A percentile compares a stretch with the other conserved stretches of the same genome.
Evolutionary conservation across 768 basidiomycete genomes (phyloP).

Genomic region (Paxillus ammoniavirescens): DNA sequence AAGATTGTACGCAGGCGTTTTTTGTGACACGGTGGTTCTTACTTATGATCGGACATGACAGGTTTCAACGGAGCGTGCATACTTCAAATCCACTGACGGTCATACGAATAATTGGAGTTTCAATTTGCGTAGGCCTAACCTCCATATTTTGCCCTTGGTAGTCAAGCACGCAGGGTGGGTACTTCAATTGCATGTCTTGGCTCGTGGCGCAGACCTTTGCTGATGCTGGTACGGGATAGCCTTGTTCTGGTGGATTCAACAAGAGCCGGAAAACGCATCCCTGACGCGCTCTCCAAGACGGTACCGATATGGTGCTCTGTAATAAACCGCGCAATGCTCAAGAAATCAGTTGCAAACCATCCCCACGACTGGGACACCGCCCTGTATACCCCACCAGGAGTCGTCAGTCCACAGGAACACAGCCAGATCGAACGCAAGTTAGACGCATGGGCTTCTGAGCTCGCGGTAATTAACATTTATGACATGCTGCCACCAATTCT

Average conservation of each 20-base stretch:
- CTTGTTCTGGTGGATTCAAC: constrained; percentile 91
- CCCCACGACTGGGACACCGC: constrained; percentile 48
- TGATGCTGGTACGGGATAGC: constrained; percentile 36
- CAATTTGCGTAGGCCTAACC: constrained; percentile 79
- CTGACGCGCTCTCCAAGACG: constrained; percentile 91
- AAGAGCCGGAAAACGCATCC: constrained; percentile 87
- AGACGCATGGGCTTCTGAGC: constrained; percentile 63
- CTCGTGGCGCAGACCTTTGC: neutral
- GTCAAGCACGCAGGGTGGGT: constrained; percentile 58
- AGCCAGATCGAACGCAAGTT: constrained; percentile 68
- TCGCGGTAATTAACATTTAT: constrained; percentile 52
- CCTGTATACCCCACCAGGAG: constrained; percentile 69
- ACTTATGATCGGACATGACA: constrained; percentile 12
- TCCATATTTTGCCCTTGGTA: constrained; percentile 68
- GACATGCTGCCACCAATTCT: neutral
- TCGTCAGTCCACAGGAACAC: constrained; percentile 75
- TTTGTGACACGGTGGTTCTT: neutral
- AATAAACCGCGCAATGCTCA: constrained; percentile 62
- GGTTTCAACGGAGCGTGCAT: constrained; percentile 42
- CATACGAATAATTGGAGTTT: constrained; percentile 85
- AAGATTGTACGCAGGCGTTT: constrained; percentile 41
- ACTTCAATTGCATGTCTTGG: neutral
- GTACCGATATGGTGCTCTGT: constrained; percentile 95
- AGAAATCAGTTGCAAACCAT: neutral
- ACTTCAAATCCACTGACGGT: constrained; percentile 93